Percentiles rank a stretch among this genome's conserved stretches.
Conservation (phyloP, 495 filamentous ascomycete species). For the Ascobolus immersus region DNA sequence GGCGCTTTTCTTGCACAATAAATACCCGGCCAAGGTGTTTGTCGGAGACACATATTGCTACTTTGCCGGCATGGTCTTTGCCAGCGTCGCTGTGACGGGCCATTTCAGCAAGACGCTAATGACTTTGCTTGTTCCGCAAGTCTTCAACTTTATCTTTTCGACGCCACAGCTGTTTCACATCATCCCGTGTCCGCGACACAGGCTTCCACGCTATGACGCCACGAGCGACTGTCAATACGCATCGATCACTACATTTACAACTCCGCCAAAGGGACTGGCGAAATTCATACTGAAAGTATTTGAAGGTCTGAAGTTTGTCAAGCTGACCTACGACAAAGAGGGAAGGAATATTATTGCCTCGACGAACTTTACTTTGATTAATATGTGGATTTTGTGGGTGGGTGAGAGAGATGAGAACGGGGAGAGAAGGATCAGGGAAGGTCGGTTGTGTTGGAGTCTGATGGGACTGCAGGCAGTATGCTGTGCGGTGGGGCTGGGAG, state of each 20-base stretch:
- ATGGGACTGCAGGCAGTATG: too few relatives aligned
- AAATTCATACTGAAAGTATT: constrained; percentile 34
- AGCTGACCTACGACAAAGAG: too few relatives aligned
- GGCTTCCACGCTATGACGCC: constrained; percentile 66
- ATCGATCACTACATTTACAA: constrained; percentile 52
- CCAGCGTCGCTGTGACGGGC: constrained; percentile 80
- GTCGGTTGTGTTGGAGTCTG: too few relatives aligned
- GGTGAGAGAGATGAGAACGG: too few relatives aligned
- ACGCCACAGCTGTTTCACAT: constrained; percentile 69
- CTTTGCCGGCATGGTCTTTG: constrained; percentile 96
- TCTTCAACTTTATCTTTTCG: constrained; percentile 90
- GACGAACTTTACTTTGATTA: too few relatives aligned
- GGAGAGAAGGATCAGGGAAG: too few relatives aligned
- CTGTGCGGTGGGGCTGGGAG: too few relatives aligned
- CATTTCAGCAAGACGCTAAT: constrained; percentile 96
- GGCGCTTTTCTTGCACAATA: constrained; percentile 74
- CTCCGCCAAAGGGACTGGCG: constrained; percentile 40
- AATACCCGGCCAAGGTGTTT: constrained; percentile 87
- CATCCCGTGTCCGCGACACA: constrained; percentile 76
- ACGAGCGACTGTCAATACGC: constrained; percentile 62
- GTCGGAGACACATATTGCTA: constrained; percentile 99
- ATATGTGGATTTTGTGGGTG: too few relatives aligned
- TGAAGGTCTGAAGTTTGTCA: constrained; percentile 36
- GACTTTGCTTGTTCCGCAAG: constrained; percentile 74
- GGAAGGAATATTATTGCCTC: too few relatives aligned